Base-by-base conservation (phyloP, 2,329 filamentous ascomycete species). In the Xylariaceae sp. region DNA sequence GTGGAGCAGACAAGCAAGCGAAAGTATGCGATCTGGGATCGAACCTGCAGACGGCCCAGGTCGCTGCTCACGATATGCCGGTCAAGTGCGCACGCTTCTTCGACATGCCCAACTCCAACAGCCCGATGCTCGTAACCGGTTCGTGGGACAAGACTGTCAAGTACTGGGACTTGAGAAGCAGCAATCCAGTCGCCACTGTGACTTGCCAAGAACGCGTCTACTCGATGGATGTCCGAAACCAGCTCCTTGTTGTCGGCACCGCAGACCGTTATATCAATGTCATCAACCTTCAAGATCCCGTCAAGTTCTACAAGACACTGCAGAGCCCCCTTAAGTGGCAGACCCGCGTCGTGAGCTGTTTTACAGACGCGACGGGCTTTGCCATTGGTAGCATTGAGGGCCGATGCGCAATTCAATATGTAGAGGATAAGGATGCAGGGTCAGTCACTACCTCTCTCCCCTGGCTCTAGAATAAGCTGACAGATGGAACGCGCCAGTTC, bases 311-410 rank as follows among this genome's bases (percentile, higher is more conserved):
- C 75, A 98, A 98, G 73, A 90, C 86, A 8, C 74, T 95, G 32
- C 87, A 94, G 63, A 94, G 87, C 54, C 92, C 92, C 3, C 73
- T 98, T 28, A 98, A 98, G 66, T 98, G 89, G 87, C 92, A 98
- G 70, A 98, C 92, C 2, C 73, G 90, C 38, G 87, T 93, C 10
- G 85, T 96, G 32, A 92, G 83, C 65, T 96, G 90, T 67, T 98
- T 98, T 59, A 79, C 81, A 11, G 90, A 98, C 57, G 83, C 87
- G 5, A 80, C 79, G 1, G 92, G 92, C 5, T 98, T 94, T 54
- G 92, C 92, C 1, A 85, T 98, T 32, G 92, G 92, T 35, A 94
- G 86, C 56, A 94, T 98, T 51, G 92, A 98, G 59, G 92, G 92
- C 19, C 83, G 92, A 36, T 98, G 92, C 58, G 92, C 92, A 2